Conservation (phyloP, 345 rosid species). For the Eutrema yunnanense region DNA sequence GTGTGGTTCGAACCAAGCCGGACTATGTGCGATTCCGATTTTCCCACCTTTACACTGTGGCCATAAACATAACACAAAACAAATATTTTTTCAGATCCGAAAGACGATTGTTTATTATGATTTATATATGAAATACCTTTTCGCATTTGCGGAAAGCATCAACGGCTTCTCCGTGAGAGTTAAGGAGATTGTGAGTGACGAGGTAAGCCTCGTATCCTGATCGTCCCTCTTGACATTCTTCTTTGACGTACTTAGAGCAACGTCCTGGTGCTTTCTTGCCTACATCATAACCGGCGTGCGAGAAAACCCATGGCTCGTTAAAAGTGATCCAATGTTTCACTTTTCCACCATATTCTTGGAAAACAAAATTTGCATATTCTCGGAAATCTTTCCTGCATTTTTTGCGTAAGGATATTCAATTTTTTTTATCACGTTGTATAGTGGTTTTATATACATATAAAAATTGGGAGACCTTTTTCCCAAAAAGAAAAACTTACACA, state of each 20-base stretch:
- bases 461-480: background rate
- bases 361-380: slow-evolving; percentile 18
- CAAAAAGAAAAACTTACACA: slow-evolving; percentile 17
- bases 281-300: background rate
- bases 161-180: background rate
- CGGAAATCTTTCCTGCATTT: slow-evolving; percentile 14
- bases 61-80: background rate
- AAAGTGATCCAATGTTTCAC: slow-evolving; percentile 48
- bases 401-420: background rate
- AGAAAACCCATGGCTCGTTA: slow-evolving; percentile 39
- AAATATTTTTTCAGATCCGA: background rate
- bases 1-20: slow-evolving; percentile 24
- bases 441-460: too few relatives aligned
- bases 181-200: background rate
- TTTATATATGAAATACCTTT: background rate
- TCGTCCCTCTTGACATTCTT: background rate
- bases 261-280: background rate
- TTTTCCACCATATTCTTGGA: slow-evolving; percentile 35
- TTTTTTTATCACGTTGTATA: too few relatives aligned
- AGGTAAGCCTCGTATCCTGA: background rate
- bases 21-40: slow-evolving; percentile 16
- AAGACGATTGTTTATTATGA: too few relatives aligned
- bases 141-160: background rate
- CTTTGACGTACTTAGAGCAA: background rate
- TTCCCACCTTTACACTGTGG: background rate